These are phyloP conservation scores for Danielozyma ontarioensis DNA, from an alignment of 805 yeast genomes.

Conservation along the genomic window DNA sequence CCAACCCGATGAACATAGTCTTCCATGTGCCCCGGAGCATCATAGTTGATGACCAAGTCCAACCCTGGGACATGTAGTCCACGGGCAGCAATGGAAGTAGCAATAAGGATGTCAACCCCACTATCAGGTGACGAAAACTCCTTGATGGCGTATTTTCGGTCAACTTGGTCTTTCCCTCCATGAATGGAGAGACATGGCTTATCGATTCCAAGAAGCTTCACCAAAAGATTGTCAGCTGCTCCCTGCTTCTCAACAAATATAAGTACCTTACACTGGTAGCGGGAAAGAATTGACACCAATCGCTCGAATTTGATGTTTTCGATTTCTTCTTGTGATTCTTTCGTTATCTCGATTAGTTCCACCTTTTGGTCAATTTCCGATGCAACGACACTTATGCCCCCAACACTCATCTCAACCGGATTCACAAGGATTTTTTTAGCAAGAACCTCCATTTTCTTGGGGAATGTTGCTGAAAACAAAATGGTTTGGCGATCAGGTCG, in stretches of 20 bases:
- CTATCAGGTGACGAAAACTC: conserved; percentile 57
- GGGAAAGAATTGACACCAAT: conserved; percentile 52
- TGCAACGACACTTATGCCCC: conserved; percentile 76
- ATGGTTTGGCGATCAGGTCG: conserved; percentile 88
- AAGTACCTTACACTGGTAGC: conserved; percentile 51
- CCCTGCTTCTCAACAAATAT: conserved; percentile 87
- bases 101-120: conserved; percentile 61
- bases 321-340: conserved; percentile 4
- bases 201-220: conserved; percentile 47
- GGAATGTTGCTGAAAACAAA: conserved; percentile 91
- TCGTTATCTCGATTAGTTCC: conserved; percentile 48
- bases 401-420: conserved; percentile 76
- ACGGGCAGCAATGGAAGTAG: conserved; percentile 92
- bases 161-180: conserved; percentile 88
- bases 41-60: conserved; percentile 66
- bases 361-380: conserved; percentile 73
- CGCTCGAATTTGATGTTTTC: conserved; percentile 44
- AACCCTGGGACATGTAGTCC: conserved; percentile 91
- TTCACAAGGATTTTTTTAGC: conserved; percentile 59
- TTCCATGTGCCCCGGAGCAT: conserved; percentile 83
- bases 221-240: conserved; percentile 69
- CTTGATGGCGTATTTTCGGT: conserved; percentile 67
- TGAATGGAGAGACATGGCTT: conserved; percentile 68
- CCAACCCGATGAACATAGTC: conserved; percentile 97
- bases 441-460: conserved; percentile 67